Percentiles rank a stretch among this genome's conserved stretches.
Conservation (phyloP, 352 stramenopile species). For the Phytophthora agathidicida region DNA sequence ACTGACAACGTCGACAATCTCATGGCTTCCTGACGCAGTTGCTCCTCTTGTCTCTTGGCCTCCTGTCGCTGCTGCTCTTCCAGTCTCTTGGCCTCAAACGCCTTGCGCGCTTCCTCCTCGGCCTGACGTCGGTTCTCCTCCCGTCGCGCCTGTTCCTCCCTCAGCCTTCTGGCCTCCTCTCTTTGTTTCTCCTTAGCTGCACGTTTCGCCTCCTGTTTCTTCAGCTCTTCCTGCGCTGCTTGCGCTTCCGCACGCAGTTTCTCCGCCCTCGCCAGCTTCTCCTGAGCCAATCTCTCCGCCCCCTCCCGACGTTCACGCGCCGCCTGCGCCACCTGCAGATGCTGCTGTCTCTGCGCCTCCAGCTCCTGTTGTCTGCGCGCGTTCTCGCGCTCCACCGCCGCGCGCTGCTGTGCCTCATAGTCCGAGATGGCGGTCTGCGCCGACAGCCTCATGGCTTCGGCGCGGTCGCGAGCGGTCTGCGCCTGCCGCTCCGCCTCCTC, state of each 20-base stretch:
- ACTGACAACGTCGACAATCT: slow-evolving; percentile 46
- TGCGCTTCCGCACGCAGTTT: slow-evolving; percentile 57
- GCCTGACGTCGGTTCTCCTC: slow-evolving; percentile 66
- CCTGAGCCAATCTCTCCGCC: slow-evolving; percentile 58
- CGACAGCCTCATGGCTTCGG: slow-evolving; percentile 65
- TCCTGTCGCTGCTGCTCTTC: slow-evolving; percentile 66
- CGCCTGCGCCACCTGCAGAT: slow-evolving; percentile 59
- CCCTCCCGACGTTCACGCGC: slow-evolving; percentile 58
- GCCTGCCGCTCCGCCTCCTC: slow-evolving; percentile 66
- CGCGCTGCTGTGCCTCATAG: slow-evolving; percentile 68
- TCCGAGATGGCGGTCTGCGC: slow-evolving; percentile 66
- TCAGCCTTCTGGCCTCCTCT: slow-evolving; percentile 55
- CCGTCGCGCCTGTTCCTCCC: slow-evolving; percentile 64
- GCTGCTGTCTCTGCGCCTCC: slow-evolving; percentile 62
- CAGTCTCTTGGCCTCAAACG: slow-evolving; percentile 70
- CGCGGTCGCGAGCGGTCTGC: slow-evolving; percentile 64
- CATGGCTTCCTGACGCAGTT: slow-evolving; percentile 58
- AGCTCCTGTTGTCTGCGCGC: slow-evolving; percentile 65
- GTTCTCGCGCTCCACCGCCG: slow-evolving; percentile 65
- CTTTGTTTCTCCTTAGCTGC: slow-evolving; percentile 45
- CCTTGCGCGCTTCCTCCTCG: slow-evolving; percentile 60
- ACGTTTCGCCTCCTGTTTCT: slow-evolving; percentile 62
- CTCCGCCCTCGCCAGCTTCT: slow-evolving; percentile 64
- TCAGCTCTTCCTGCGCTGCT: slow-evolving; percentile 60
- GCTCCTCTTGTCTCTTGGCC: no score